Evolutionary conservation across 208 protist species (phyloP).

Genomic region (Entamoeba moshkovskii): DNA sequence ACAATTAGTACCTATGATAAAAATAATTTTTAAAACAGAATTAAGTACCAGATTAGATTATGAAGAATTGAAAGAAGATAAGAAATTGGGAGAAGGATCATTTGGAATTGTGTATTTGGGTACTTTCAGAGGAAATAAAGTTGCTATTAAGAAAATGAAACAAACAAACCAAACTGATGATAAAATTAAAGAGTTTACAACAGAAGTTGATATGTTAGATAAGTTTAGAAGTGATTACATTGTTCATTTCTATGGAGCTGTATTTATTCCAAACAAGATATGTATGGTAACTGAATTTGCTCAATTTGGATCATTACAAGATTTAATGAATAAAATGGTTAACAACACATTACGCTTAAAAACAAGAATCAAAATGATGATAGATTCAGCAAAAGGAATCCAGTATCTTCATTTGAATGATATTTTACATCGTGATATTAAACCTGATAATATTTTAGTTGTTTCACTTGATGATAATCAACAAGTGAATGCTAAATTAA

Average conservation of each 20-base stretch:
- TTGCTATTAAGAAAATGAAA: neutral
- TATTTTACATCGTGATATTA: neutral
- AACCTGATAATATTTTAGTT: neutral
- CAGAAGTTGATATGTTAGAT: neutral
- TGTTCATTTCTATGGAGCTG: neutral
- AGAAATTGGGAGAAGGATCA: neutral
- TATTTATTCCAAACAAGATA: neutral
- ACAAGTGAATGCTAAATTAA: neutral
- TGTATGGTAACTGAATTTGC: neutral
- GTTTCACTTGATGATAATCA: neutral
- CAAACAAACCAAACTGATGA: neutral
- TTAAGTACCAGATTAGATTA: neutral
- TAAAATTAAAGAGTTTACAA: neutral
- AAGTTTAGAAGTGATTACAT: conserved; percentile 1
- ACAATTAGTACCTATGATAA: neutral
- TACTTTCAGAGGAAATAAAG: neutral
- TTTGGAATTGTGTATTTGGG: neutral
- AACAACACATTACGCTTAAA: neutral
- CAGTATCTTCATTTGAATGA: neutral
- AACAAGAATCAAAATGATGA: neutral
- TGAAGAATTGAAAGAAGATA: neutral
- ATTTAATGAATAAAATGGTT: neutral
- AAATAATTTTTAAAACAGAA: neutral
- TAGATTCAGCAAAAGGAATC: neutral
- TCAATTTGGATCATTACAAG: neutral